Evolutionary conservation across 148 eudicot genomes (phyloP), one percentile per base, ranked within the genome.

Genomic region (Persicaria maculosa): DNA sequence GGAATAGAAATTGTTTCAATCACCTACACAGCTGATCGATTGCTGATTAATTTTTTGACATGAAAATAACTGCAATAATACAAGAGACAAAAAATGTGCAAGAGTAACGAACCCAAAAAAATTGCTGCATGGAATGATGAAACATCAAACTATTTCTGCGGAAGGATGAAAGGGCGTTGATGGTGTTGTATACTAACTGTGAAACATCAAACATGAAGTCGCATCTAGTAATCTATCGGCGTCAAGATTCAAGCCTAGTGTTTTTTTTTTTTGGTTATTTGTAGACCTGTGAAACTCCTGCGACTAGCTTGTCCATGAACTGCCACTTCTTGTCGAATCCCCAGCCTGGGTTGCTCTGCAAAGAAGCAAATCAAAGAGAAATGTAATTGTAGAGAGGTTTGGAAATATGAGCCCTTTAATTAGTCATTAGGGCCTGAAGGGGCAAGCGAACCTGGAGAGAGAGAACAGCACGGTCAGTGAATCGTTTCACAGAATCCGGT

Each of bases 291-390:
- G 93, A 82, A 71, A 82, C 88, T 80, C 90, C 92, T 72, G 54
- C 16, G 53, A 80, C 93, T 15, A 94, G 81, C 88, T 87, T 88
- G 76, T 92, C 92, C 98, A 95, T 92, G 71, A 88, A 88, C 76
- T 88, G 88, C 77, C 88, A 90, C 85, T 95, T 95, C 82, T 81
- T 84, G 78, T 95, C 79, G 64, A 92, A 90, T 83, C 96, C 96
- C 98, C 98, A 95, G 1, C 98, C 98, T 4, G 98, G 93, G 80
- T 95, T 95, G 90, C 96, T 92, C 96, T 95, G 93, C 89, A 85
- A 68, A 40, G 19, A 14, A 12, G 15, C 46, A 65, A 40, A 65
- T 65, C 19, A 65, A 9, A 65, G 25, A 25, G 4, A 59, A 36
- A 31, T 31, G 0, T 31, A 31, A 31, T 31, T 31, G 40, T 31